Percentiles rank a stretch among this genome's conserved stretches.
phyloP scores from a whole-genome alignment of 2,329 filamentous ascomycete genomes.

The Cladorrhinum sp. region DNA sequence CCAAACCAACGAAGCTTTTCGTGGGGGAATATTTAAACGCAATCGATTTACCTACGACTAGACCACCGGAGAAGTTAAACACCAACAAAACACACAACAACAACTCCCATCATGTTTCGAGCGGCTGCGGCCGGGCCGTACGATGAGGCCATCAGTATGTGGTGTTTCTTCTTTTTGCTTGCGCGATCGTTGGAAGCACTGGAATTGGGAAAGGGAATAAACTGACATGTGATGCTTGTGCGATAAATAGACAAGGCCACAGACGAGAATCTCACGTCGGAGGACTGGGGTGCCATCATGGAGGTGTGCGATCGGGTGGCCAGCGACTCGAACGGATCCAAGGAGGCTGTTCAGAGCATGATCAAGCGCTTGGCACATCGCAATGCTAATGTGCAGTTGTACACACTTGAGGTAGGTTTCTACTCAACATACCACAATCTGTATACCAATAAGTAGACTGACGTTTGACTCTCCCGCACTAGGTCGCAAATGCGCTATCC shows the following conservation, averaged over 20 bases:
- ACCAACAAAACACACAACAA: not conserved
- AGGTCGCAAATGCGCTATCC: slow-evolving; percentile 86
- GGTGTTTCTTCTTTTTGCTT: not conserved
- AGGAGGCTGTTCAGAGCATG: slow-evolving; percentile 83
- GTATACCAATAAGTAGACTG: not conserved
- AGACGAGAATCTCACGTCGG: slow-evolving; percentile 91
- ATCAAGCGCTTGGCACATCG: slow-evolving; percentile 90
- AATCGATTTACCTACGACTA: not conserved
- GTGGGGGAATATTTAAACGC: not conserved
- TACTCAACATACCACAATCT: not conserved
- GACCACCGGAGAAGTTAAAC: not conserved
- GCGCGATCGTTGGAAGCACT: not conserved
- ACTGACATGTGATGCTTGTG: slow-evolving; percentile 22
- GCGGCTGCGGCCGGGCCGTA: slow-evolving; percentile 56
- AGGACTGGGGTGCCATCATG: slow-evolving; percentile 67
- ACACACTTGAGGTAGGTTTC: slow-evolving; percentile 73
- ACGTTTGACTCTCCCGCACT: slow-evolving; percentile 2
- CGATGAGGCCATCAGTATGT: slow-evolving; percentile 59
- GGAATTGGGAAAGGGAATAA: not conserved
- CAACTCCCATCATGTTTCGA: slow-evolving; percentile 51
- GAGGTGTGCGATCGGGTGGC: slow-evolving; percentile 61
- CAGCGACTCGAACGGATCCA: slow-evolving; percentile 58
- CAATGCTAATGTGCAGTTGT: slow-evolving; percentile 94
- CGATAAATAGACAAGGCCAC: slow-evolving; percentile 70
- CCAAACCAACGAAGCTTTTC: not conserved